phyloP scores from a whole-genome alignment of 441 rosid species.

The Brassica hybrid region DNA sequence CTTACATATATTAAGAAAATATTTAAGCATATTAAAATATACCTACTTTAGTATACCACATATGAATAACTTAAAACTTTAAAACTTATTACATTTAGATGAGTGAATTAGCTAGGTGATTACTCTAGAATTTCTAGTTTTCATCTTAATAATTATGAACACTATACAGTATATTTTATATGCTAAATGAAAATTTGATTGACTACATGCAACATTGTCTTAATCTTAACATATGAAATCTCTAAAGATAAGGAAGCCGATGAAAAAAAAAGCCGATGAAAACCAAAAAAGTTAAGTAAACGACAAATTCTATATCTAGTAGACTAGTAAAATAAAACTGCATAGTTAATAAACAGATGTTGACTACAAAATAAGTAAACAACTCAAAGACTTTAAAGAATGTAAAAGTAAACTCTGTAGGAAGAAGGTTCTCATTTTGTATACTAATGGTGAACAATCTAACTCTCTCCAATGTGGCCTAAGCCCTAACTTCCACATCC shows the following conservation, averaged over 20 bases:
- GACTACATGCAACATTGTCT: not conserved
- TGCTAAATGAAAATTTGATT: not conserved
- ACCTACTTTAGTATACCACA: not conserved
- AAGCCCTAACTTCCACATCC: slow-evolving; percentile 24
- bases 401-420: slow-evolving; percentile 25
- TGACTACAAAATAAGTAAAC: slow-evolving; percentile 19
- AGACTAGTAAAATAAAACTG: slow-evolving; percentile 6
- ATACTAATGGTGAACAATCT: slow-evolving; percentile 28
- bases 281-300: not conserved
- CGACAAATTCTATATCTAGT: not conserved
- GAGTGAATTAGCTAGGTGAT: not conserved
- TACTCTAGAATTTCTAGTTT: not conserved
- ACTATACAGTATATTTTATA: too few relatives aligned
- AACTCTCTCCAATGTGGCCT: slow-evolving; percentile 24
- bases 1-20: not conserved
- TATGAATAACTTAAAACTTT: not conserved
- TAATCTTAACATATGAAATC: not conserved
- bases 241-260: not conserved
- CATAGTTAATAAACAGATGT: slow-evolving; percentile 27
- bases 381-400: slow-evolving; percentile 12
- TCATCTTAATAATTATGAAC: not conserved
- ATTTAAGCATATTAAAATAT: not conserved
- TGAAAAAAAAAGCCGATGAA: too few relatives aligned
- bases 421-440: slow-evolving; percentile 15
- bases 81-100: not conserved